Evolutionary conservation across 2,329 filamentous ascomycete species (phyloP).

Genomic region (Akanthomyces uredinophilus): DNA sequence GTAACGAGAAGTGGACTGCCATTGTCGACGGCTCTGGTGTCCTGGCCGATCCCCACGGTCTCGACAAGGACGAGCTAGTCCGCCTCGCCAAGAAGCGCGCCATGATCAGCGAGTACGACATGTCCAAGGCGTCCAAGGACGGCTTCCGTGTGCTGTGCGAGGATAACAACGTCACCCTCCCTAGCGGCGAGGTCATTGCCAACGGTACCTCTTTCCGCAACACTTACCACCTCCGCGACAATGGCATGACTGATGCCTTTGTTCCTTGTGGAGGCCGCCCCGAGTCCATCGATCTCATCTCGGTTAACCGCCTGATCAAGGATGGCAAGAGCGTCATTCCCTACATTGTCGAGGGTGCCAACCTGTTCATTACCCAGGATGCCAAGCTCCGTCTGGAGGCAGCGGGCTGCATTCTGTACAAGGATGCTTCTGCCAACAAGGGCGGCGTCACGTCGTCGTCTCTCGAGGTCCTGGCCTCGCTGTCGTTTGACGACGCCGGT

Average conservation of each 20-base stretch:
- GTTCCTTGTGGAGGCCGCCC: constrained; percentile 95
- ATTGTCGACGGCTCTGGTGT: constrained; percentile 97
- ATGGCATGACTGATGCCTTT: constrained; percentile 75
- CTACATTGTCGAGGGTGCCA: constrained; percentile 96
- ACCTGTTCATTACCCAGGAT: constrained; percentile 97
- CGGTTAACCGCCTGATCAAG: constrained; percentile 80
- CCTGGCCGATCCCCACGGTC: constrained; percentile 83
- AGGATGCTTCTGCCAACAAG: constrained; percentile 98
- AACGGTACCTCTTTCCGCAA: constrained; percentile 97
- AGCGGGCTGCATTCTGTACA: constrained; percentile 92
- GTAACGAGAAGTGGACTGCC: constrained; percentile 90
- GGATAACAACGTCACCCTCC: constrained; percentile 82
- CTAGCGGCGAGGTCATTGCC: constrained; percentile 76
- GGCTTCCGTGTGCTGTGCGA: constrained; percentile 93
- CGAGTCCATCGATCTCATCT: constrained; percentile 90
- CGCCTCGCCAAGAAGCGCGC: constrained; percentile 78
- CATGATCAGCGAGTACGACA: constrained; percentile 87
- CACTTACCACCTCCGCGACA: constrained; percentile 85
- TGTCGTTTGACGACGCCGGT: constrained; percentile 85
- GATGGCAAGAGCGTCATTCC: constrained; percentile 83
- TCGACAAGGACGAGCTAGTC: constrained; percentile 76
- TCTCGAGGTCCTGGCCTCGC: constrained; percentile 86
- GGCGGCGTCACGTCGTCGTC: constrained; percentile 97
- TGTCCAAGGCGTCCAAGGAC: constrained; percentile 75
- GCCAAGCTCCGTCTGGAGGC: constrained; percentile 92